Base-by-base conservation (phyloP, 768 basidiomycete genomes). In the Suillus subluteus region DNA sequence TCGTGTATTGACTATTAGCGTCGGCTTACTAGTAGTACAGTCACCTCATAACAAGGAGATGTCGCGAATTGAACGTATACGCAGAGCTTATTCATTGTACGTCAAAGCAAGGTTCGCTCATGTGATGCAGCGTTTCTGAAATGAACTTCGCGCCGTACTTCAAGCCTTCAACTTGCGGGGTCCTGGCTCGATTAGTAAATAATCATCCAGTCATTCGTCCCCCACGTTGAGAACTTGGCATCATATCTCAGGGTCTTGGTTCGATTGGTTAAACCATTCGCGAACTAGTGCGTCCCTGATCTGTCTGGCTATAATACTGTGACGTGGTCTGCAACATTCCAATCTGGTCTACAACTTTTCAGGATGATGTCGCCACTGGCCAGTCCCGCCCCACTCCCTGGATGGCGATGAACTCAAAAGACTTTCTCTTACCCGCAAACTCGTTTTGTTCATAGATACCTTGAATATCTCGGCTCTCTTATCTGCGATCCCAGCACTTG, bases 41-140 rank as follows among this genome's bases (percentile, higher is more conserved):
- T 70, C 98, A 99, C 83, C 83, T 99, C 69, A 99, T 99, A 78
- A 98, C 96, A 8, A 83, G 98, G 75, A 86, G 98, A 88, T 98
- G 97, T 86, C 91, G 98, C 75, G 98, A 99, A 79, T 86, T 96
- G 74, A 94, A 95, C 64, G 95, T 99, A 64, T 99, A 99, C 75
- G 97, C 97, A 62, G 98, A 99, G 82, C 84, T 99, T 74, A 87
- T 98, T 87, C 95, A 97, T 32, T 99, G 98, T 78, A 99, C 98
- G 1, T 90, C 91, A 37, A 92, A 91, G 79, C 84, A 95, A 83
- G 98, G 97, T 95, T 71, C 55, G 44, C 35, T n/a, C 15, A 55
- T 54, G 18, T n/a, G 0, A 55, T 11, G 12, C 21, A 55, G 12
- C 11, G 7, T 23, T 44, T 46, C 50, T 58, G 37, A 61, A 26